A percentile compares a stretch with the other conserved stretches of the same genome.
Conservation (phyloP, 495 filamentous ascomycete species). For the Copromyces sp. region DNA sequence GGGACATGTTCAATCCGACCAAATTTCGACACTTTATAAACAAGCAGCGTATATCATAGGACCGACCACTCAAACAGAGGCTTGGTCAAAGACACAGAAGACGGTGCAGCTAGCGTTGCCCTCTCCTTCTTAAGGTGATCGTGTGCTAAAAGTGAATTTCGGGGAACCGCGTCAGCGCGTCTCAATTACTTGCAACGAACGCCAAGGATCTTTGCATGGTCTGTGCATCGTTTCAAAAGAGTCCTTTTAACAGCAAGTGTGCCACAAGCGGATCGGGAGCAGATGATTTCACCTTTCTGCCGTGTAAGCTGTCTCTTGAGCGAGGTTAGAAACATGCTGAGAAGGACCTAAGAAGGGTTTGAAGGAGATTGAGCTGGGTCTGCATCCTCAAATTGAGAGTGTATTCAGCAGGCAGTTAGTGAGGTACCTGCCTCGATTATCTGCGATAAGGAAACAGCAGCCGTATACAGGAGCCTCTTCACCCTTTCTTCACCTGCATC, state of each 20-base stretch:
- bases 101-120: background rate
- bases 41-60: background rate
- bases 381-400: background rate
- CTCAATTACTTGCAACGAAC: background rate
- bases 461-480: background rate
- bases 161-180: constrained; percentile 3
- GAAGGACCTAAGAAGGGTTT: no score
- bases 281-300: background rate
- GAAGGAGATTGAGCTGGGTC: no score
- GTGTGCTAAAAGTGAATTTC: background rate
- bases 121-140: background rate
- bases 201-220: background rate
- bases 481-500: background rate
- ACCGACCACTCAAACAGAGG: background rate
- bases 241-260: background rate
- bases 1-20: constrained; percentile 9
- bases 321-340: no score
- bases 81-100: background rate
- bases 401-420: background rate
- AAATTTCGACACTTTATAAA: background rate
- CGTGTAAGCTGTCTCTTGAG: no score
- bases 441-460: background rate
- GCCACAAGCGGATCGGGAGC: background rate
- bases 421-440: background rate
- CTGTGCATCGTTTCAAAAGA: background rate